These are phyloP conservation scores for Psophocarpus tetragonolobus DNA, from an alignment of 306 rosid species.

Conservation along the genomic window DNA sequence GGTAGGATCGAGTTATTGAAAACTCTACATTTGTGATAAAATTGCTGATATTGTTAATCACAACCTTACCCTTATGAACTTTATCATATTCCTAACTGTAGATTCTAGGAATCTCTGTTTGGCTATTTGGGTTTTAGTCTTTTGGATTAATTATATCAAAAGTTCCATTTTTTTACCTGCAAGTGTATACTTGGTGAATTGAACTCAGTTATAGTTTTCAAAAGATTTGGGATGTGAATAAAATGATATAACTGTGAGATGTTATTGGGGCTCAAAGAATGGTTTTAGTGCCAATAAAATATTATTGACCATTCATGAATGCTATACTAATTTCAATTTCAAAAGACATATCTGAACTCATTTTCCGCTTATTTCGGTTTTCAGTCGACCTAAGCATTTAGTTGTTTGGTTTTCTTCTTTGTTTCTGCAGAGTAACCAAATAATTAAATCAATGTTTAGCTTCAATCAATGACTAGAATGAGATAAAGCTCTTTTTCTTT, in stretches of 20 bases:
- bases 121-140: no score
- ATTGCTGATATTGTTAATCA: no score
- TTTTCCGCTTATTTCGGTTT: no score
- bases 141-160: no score
- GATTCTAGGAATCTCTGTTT: no score
- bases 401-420: neutral
- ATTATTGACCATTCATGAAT: neutral
- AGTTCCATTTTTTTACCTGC: no score
- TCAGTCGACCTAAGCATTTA: neutral
- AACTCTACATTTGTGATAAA: neutral
- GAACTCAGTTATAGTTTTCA: neutral
- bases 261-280: neutral
- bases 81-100: no score
- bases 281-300: neutral
- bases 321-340: neutral
- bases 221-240: neutral
- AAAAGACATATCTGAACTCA: no score
- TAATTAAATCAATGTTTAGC: neutral
- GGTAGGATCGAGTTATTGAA: neutral
- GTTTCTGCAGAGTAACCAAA: neutral
- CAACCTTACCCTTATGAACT: no score
- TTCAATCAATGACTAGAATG: neutral
- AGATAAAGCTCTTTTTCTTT: neutral
- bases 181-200: no score
- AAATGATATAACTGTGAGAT: neutral